Evolutionary conservation across 768 basidiomycete species (phyloP), one percentile per base, ranked within the genome.

Genomic region (Cyathus striatus): DNA sequence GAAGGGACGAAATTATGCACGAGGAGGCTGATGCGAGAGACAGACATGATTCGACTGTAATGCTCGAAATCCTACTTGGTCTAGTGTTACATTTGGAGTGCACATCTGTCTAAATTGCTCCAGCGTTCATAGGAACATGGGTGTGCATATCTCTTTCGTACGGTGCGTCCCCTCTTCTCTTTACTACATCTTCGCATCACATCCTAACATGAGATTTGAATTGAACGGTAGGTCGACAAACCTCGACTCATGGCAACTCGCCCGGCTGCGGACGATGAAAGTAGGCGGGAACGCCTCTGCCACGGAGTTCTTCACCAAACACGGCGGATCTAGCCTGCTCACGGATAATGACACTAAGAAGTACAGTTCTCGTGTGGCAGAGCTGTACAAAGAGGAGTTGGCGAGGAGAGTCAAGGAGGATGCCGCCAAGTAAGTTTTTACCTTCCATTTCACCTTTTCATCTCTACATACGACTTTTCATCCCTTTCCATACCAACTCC

Each of bases 41-140:
- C 41, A 71, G 69, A 58, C 67, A 58, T 98, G 95, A 66, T 96
- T 96, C 55, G 95, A 98, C 62, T 97, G 95, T 61, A 77, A 79
- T 55, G 93, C 94, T 37, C 85, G 92, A 55, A 96, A 96, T 66
- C 95, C 95, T 36, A 96, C 93, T 23, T 98, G 95, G 96, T 84
- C 93, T 3, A 93, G 90, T 48, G 91, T 96, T 17, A 94, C 92
- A 0, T 99, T 87, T 59, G 95, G 91, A 24, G 83, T 98, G 12
- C 98, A 98, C 65, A 93, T 99, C 57, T 99, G 96, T 59, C 71
- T 98, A 23, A 94, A 99, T 46, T 99, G 96, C 72, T 98, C 95
- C 4, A 88, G 86, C 51, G 69, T 87, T 12, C 96, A 99, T 65
- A 75, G 96, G 41, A 97, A 95, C 61, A 84, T 97, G 81, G 96